Conservation (phyloP, 306 rosid genomes). For the Prunus padus region DNA sequence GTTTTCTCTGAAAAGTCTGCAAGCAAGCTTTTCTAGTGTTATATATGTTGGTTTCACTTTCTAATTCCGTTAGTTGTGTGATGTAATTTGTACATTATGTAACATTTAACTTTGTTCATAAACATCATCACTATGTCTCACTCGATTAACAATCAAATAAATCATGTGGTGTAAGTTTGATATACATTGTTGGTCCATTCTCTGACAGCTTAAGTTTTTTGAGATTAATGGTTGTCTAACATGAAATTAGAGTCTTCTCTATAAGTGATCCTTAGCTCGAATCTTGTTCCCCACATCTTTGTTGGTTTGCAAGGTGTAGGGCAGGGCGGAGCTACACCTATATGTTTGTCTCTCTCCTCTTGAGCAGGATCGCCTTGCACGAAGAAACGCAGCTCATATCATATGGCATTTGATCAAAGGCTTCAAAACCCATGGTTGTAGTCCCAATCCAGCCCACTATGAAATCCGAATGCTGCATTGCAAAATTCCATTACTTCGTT, state of each 20-base stretch:
- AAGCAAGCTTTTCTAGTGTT: constrained; percentile 61
- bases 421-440: too few relatives aligned
- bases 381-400: too few relatives aligned
- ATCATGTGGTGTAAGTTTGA: neutral
- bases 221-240: neutral
- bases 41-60: neutral
- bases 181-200: neutral
- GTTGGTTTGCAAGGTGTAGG: too few relatives aligned
- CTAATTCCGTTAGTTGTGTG: constrained; percentile 5
- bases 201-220: neutral
- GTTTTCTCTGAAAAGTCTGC: constrained; percentile 45
- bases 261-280: too few relatives aligned
- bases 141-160: neutral
- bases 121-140: neutral
- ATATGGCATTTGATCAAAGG: too few relatives aligned
- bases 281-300: too few relatives aligned
- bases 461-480: too few relatives aligned
- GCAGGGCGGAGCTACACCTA: too few relatives aligned
- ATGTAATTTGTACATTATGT: constrained; percentile 7
- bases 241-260: too few relatives aligned
- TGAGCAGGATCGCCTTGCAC: too few relatives aligned
- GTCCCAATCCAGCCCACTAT: too few relatives aligned
- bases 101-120: neutral
- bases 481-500: neutral
- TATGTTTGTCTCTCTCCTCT: too few relatives aligned